A percentile compares a stretch with the other conserved stretches of the same genome.
Evolutionary conservation across 306 rosid species (phyloP).

Genomic region (Pterocarpus macrocarpus): DNA sequence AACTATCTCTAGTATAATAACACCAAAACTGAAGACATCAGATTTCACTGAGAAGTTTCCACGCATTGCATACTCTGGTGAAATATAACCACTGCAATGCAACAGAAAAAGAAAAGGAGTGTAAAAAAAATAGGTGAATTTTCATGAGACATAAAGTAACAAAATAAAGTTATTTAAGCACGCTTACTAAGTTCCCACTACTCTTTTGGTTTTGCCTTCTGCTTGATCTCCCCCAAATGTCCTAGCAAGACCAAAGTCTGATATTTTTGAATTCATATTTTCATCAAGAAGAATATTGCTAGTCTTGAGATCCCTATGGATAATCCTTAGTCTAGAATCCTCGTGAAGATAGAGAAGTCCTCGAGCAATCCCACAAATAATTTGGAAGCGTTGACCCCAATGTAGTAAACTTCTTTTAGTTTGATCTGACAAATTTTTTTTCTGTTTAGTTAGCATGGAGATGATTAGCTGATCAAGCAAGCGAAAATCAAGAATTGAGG

Average conservation of each 20-base stretch:
- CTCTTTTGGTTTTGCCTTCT: conserved; percentile 54
- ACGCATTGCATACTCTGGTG: conserved; percentile 63
- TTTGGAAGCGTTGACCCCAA: conserved; percentile 60
- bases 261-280: conserved; percentile 69
- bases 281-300: conserved; percentile 63
- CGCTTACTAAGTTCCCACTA: conserved; percentile 69
- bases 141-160: background rate
- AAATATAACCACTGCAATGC: conserved; percentile 66
- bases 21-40: conserved; percentile 69
- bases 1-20: conserved; percentile 58
- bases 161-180: conserved; percentile 1
- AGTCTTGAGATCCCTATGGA: conserved; percentile 66
- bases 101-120: background rate
- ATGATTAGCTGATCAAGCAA: background rate
- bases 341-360: conserved; percentile 69
- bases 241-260: conserved; percentile 73
- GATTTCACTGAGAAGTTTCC: conserved; percentile 68
- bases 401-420: conserved; percentile 28
- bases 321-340: conserved; percentile 66
- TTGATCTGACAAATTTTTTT: conserved; percentile 44
- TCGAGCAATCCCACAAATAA: conserved; percentile 60
- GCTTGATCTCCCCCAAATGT: conserved; percentile 57
- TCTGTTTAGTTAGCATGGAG: conserved; percentile 21
- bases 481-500: background rate
- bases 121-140: background rate